Conservation (phyloP, 108 stramenopile genomes). For the Cyclotella atomus region DNA sequence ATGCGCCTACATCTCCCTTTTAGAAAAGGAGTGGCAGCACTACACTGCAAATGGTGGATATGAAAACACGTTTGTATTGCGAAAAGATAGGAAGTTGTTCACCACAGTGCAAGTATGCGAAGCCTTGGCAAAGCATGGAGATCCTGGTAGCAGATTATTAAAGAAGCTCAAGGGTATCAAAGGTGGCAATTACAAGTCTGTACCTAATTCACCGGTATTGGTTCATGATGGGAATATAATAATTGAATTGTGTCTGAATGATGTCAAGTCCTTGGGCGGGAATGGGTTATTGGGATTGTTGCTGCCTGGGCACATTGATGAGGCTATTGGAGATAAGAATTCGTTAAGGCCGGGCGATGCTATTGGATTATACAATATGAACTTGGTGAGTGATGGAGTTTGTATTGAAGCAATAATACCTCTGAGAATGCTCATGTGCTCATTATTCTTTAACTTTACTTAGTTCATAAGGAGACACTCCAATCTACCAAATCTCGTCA, state of each 20-base stretch:
- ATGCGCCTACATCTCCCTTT: conserved; percentile 31
- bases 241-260: neutral
- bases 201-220: conserved; percentile 24
- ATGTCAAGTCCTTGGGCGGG: neutral
- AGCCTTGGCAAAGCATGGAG: conserved; percentile 25
- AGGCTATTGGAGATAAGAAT: conserved; percentile 26
- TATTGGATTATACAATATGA: conserved; percentile 41
- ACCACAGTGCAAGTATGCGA: conserved; percentile 40
- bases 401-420: neutral
- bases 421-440: neutral
- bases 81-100: conserved; percentile 17
- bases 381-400: conserved; percentile 25
- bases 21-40: conserved; percentile 28
- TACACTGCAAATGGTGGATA: neutral
- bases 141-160: conserved; percentile 35
- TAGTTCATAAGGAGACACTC: conserved; percentile 43
- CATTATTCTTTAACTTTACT: neutral
- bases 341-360: conserved; percentile 21
- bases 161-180: conserved; percentile 12
- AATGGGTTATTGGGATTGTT: conserved; percentile 11
- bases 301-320: conserved; percentile 43
- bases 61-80: neutral
- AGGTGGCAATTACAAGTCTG: neutral
- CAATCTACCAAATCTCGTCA: conserved; percentile 28
- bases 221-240: conserved; percentile 42